Conservation (phyloP, 306 rosid species). For the Cicer judaicum region DNA sequence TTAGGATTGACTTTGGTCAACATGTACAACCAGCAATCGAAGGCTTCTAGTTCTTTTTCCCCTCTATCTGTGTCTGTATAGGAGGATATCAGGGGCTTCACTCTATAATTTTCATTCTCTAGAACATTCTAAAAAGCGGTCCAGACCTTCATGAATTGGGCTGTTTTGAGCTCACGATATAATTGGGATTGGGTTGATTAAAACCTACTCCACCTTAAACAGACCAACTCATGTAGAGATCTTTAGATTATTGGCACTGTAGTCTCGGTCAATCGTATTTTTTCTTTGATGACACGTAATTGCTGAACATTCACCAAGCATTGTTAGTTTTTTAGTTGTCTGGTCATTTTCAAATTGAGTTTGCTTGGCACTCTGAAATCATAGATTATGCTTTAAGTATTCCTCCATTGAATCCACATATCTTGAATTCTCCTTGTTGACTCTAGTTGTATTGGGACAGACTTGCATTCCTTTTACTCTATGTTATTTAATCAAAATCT, state of each 20-base stretch:
- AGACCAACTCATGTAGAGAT: slow-evolving; percentile 11
- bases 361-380: slow-evolving; percentile 4
- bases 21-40: slow-evolving; percentile 5
- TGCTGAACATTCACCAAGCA: slow-evolving; percentile 9
- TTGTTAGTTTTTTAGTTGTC: background rate
- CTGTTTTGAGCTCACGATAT: slow-evolving; percentile 1
- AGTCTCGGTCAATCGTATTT: background rate
- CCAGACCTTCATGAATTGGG: background rate
- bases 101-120: slow-evolving; percentile 8
- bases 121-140: background rate
- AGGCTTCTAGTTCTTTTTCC: background rate
- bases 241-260: background rate
- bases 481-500: background rate
- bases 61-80: background rate
- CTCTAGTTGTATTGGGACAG: background rate
- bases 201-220: background rate
- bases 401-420: background rate
- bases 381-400: background rate
- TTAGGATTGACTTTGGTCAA: background rate
- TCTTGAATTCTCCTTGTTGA: background rate
- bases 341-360: slow-evolving; percentile 1
- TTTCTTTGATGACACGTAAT: background rate
- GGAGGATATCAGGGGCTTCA: slow-evolving; percentile 3
- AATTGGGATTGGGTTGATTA: background rate
- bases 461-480: background rate